Percentiles rank a stretch among this genome's conserved stretches.
Conservation (phyloP, 208 protist genomes). For the Wallacemonas rigidus region DNA sequence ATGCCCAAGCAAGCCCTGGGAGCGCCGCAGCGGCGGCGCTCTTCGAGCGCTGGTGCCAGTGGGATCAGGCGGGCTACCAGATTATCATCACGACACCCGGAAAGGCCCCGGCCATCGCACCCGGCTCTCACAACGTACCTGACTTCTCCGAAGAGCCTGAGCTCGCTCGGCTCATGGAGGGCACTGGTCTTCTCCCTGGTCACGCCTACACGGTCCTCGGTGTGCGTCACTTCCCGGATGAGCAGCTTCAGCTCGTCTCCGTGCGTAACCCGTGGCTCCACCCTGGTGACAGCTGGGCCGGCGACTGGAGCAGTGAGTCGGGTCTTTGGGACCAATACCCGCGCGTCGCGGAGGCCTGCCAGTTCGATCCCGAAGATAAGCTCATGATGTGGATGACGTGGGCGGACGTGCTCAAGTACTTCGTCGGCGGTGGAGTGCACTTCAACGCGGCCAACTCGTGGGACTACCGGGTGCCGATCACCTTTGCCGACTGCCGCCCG, state of each 20-base stretch:
- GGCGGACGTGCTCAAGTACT: constrained; percentile 71
- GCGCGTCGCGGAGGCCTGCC: constrained; percentile 31
- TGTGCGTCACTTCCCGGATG: constrained; percentile 44
- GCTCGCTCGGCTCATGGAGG: constrained; percentile 39
- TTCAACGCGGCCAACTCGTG: constrained; percentile 38
- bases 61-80: constrained; percentile 50
- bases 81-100: constrained; percentile 76
- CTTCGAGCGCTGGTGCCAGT: constrained; percentile 43
- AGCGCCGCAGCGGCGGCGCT: constrained; percentile 32
- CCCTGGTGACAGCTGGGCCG: constrained; percentile 30
- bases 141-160: constrained; percentile 67
- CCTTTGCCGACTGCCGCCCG: constrained; percentile 67
- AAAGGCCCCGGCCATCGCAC: constrained; percentile 64
- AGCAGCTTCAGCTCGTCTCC: constrained; percentile 50
- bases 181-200: constrained; percentile 70
- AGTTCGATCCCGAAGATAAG: constrained; percentile 27
- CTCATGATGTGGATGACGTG: constrained; percentile 75
- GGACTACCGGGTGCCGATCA: constrained; percentile 73
- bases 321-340: constrained; percentile 51
- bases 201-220: constrained; percentile 76
- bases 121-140: constrained; percentile 35
- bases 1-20: constrained; percentile 26
- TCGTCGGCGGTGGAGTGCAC: constrained; percentile 73
- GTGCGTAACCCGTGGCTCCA: constrained; percentile 74
- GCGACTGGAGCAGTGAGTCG: constrained; percentile 42